Base-by-base conservation (phyloP, 441 rosid species). In the Breynia disticha region DNA sequence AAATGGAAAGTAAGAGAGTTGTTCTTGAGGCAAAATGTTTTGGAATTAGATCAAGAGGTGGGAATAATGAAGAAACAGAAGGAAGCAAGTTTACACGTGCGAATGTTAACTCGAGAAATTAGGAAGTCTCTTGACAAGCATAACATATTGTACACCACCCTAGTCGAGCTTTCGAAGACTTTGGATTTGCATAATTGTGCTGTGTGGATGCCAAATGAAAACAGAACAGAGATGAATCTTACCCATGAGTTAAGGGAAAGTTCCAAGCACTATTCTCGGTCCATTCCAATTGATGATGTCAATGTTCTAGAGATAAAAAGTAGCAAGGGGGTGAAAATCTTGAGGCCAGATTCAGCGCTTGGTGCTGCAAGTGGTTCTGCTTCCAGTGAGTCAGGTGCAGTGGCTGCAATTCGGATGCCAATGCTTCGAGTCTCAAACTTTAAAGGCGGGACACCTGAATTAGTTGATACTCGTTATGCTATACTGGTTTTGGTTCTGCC, bases 381-480 rank as follows among this genome's bases (percentile, higher is more conserved):
- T 43, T 57, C 56, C 16, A 71, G 64, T 44, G 90, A 75, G 55
- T 66, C 73, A 20, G 96, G 97, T 22, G 76, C 88, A 0, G 90
- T 86, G 59, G 99, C 95, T 48, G 97, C 95, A 12, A 93, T 93
- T 46, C 67, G 99, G 65, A 83, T 93, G 99, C 99, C 99, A 35
- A 86, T 93, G 93, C 93, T 93, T 52, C 81, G 62, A 32, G 93
- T 76, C 61, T 84, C 87, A 20, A 83, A 89, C 73, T 89, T 83
- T 54, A 89, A 84, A 66, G 93, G 93, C 16, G 97, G 98, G 20
- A 88, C 98, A 1, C 95, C 95, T 0, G 98, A 91, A 55, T 61
- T 68, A 10, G 65, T 76, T 0, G 80, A 72, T 62, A 73, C 91
- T 16, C 70, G 76, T 64, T 93, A 86, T 60, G 93, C 97, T 1